A percentile compares a stretch with the other conserved stretches of the same genome.
Conservation (phyloP, 78 protist genomes). For the Diacronema lutheri region DNA sequence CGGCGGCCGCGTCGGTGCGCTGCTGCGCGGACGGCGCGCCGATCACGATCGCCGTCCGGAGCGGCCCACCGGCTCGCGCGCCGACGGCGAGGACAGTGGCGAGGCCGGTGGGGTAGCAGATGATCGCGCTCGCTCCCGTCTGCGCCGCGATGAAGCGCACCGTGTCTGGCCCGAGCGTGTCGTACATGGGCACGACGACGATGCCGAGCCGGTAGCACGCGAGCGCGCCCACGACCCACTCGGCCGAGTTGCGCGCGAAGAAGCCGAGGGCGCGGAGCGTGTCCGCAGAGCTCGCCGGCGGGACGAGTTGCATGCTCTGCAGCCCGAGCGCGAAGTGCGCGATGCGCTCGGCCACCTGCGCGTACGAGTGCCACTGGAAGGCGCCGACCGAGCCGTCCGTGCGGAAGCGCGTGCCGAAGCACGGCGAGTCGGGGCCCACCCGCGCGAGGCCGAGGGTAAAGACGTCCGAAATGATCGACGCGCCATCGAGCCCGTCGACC, state of each 20-base stretch:
- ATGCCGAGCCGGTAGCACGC: conserved; percentile 18
- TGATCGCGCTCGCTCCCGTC: conserved; percentile 39
- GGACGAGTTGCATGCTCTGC: neutral
- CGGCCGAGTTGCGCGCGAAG: neutral
- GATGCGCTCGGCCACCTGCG: neutral
- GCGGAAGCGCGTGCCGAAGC: neutral
- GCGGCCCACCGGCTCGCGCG: neutral
- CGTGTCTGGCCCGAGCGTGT: conserved; percentile 62
- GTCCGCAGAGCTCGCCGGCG: neutral
- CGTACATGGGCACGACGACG: conserved; percentile 55
- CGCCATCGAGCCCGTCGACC: too few relatives aligned
- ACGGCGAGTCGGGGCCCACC: neutral
- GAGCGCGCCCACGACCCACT: conserved; percentile 16
- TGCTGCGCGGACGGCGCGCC: neutral
- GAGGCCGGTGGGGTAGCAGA: conserved; percentile 49
- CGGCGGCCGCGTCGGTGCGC: neutral
- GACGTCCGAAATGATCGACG: too few relatives aligned
- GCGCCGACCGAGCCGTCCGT: neutral
- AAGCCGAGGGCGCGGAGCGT: neutral
- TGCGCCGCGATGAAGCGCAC: conserved; percentile 61
- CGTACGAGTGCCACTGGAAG: neutral
- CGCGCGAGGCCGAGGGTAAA: too few relatives aligned
- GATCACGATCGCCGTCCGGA: neutral
- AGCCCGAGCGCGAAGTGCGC: neutral
- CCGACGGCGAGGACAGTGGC: neutral